Percentiles rank a stretch among this genome's conserved stretches.
phyloP scores from a whole-genome alignment of 805 yeast species.

The Candida odintsovae region DNA sequence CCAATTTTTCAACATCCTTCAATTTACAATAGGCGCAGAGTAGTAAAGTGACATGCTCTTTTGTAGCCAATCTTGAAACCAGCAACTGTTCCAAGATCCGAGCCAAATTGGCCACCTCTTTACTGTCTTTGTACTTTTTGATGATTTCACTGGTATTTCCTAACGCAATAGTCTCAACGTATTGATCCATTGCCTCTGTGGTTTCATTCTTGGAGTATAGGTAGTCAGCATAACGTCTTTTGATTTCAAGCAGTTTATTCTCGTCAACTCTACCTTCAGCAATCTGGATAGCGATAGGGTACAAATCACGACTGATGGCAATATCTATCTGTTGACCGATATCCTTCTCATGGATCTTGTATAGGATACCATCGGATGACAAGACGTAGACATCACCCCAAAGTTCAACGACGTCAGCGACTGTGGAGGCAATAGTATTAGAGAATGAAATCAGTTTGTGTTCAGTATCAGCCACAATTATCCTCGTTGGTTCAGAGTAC shows the following conservation, averaged over 20 bases:
- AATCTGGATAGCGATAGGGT: constrained; percentile 63
- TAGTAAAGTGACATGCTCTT: constrained; percentile 77
- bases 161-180: constrained; percentile 47
- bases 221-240: constrained; percentile 63
- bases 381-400: constrained; percentile 57
- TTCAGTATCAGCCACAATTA: constrained; percentile 61
- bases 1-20: constrained; percentile 53
- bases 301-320: constrained; percentile 64
- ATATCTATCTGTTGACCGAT: constrained; percentile 63
- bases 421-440: constrained; percentile 59
- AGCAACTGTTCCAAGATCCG: constrained; percentile 59
- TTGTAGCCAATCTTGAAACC: constrained; percentile 48
- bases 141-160: constrained; percentile 73
- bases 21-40: constrained; percentile 77
- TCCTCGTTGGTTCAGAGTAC: constrained; percentile 40
- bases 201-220: constrained; percentile 61
- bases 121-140: constrained; percentile 71
- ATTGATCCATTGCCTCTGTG: constrained; percentile 70
- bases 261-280: constrained; percentile 36
- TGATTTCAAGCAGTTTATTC: constrained; percentile 33
- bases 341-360: constrained; percentile 60
- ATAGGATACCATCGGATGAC: constrained; percentile 71
- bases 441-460: constrained; percentile 69
- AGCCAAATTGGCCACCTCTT: constrained; percentile 60
- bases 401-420: constrained; percentile 50